phyloP scores from a whole-genome alignment of 2,329 filamentous ascomycete species.

The Monilinia vaccinii-corymbosi region DNA sequence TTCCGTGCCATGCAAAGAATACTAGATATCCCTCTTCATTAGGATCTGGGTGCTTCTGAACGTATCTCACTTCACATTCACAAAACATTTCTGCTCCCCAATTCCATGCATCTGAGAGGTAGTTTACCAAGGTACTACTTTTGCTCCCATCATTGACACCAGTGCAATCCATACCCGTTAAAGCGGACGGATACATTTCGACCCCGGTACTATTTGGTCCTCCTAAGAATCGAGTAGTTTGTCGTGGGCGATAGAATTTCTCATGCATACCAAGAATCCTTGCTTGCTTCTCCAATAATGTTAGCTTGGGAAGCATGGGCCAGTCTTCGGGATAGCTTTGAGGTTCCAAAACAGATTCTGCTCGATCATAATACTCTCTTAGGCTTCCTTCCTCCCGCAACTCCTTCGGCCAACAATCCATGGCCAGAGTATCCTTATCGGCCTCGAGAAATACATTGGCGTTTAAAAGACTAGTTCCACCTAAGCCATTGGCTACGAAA shows the following conservation, averaged over 20 bases:
- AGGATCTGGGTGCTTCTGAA: slow-evolving; percentile 42
- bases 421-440: slow-evolving; percentile 43
- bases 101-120: slow-evolving; percentile 61
- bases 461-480: slow-evolving; percentile 57
- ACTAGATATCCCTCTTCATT: slow-evolving; percentile 48
- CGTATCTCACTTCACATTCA: slow-evolving; percentile 55
- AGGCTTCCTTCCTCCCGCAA: slow-evolving; percentile 38
- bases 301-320: slow-evolving; percentile 48
- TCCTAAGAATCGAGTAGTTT: slow-evolving; percentile 54
- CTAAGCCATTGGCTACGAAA: slow-evolving; percentile 39
- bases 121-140: slow-evolving; percentile 56
- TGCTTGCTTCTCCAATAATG: slow-evolving; percentile 49
- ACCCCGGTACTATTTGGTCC: slow-evolving; percentile 56
- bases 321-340: slow-evolving; percentile 47
- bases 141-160: slow-evolving; percentile 62
- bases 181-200: slow-evolving; percentile 49
- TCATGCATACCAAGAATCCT: slow-evolving; percentile 39
- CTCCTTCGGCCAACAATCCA: slow-evolving; percentile 50
- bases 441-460: slow-evolving; percentile 58
- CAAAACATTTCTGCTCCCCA: slow-evolving; percentile 66
- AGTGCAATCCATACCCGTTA: slow-evolving; percentile 54
- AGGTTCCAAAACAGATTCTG: slow-evolving; percentile 48
- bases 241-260: slow-evolving; percentile 46
- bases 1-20: slow-evolving; percentile 56
- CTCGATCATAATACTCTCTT: slow-evolving; percentile 47